These are phyloP conservation scores for Ascochyta lentis DNA, from an alignment of 2,329 filamentous ascomycete species.

Conservation along the genomic window DNA sequence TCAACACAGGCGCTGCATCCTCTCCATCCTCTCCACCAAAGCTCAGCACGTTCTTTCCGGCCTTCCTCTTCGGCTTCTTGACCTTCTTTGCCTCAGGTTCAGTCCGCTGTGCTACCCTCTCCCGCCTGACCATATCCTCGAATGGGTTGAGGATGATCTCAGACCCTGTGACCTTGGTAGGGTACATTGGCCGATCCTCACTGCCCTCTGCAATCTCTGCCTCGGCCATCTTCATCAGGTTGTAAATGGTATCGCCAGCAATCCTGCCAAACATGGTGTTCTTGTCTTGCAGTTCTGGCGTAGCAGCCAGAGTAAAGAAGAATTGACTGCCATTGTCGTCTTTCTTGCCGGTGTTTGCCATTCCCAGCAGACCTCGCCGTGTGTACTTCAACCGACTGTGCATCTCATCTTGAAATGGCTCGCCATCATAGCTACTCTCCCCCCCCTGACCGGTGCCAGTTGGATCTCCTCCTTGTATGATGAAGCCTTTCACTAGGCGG, in stretches of 20 bases:
- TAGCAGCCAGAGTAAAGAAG: conserved; percentile 86
- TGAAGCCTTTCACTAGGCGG: conserved; percentile 87
- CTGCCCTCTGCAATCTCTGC: conserved; percentile 77
- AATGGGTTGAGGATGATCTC: conserved; percentile 85
- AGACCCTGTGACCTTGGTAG: conserved; percentile 75
- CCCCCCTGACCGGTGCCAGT: conserved; percentile 92
- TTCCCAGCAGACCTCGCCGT: conserved; percentile 85
- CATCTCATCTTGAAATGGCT: conserved; percentile 85
- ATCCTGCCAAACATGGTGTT: conserved; percentile 95
- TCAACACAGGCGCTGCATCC: conserved; percentile 65
- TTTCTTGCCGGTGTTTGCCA: conserved; percentile 84
- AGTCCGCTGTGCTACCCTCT: conserved; percentile 61
- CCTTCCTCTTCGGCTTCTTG: conserved; percentile 70
- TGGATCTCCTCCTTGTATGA: conserved; percentile 93
- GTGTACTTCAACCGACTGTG: conserved; percentile 94
- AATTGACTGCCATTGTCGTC: conserved; percentile 95
- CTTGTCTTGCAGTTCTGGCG: conserved; percentile 83
- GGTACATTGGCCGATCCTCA: conserved; percentile 83
- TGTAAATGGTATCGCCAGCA: conserved; percentile 94
- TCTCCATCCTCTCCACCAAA: conserved; percentile 73
- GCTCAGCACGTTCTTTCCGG: conserved; percentile 77
- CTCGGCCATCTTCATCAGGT: conserved; percentile 91
- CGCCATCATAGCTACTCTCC: conserved; percentile 87
- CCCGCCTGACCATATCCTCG: conserved; percentile 76
- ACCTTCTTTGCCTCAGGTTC: conserved; percentile 53